Conservation (phyloP, 768 basidiomycete species). For the Lyophyllum decastes region DNA sequence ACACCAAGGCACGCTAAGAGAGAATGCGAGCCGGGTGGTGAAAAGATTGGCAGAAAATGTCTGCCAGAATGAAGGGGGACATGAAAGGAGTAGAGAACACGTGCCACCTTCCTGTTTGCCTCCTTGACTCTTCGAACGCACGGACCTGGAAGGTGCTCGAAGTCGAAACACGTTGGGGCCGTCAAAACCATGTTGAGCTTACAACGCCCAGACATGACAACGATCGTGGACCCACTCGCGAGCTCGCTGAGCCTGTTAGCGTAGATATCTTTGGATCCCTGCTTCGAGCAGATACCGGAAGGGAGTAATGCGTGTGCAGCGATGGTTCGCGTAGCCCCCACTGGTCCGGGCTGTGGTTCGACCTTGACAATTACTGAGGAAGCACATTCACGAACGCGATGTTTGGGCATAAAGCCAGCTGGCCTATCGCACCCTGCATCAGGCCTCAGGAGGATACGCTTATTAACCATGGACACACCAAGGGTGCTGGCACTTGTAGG, state of each 20-base stretch:
- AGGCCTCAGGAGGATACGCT: too few species aligned
- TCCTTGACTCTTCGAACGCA: neutral
- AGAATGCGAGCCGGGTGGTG: neutral
- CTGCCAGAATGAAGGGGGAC: neutral
- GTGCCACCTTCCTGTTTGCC: neutral
- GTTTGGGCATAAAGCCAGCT: too few species aligned
- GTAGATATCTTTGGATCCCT: too few species aligned
- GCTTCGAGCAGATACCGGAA: too few species aligned
- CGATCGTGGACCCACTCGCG: neutral
- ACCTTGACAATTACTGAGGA: too few species aligned
- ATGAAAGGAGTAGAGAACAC: neutral
- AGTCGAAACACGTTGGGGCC: neutral
- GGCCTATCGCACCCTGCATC: too few species aligned
- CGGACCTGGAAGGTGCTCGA: neutral
- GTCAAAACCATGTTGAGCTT: neutral
- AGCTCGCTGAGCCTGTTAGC: neutral
- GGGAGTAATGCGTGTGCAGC: too few species aligned
- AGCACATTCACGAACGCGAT: too few species aligned
- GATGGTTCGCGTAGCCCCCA: too few species aligned
- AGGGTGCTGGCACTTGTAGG: too few species aligned
- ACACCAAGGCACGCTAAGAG: neutral
- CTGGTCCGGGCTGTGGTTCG: too few species aligned
- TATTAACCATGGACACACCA: too few species aligned
- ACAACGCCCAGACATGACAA: slow-evolving; percentile 12
- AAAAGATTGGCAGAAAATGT: neutral